Percentiles rank a stretch among this genome's conserved stretches.
These are phyloP conservation scores for Acanthamoeba castellanii DNA, from an alignment of 208 protist genomes.

Conservation along the genomic window DNA sequence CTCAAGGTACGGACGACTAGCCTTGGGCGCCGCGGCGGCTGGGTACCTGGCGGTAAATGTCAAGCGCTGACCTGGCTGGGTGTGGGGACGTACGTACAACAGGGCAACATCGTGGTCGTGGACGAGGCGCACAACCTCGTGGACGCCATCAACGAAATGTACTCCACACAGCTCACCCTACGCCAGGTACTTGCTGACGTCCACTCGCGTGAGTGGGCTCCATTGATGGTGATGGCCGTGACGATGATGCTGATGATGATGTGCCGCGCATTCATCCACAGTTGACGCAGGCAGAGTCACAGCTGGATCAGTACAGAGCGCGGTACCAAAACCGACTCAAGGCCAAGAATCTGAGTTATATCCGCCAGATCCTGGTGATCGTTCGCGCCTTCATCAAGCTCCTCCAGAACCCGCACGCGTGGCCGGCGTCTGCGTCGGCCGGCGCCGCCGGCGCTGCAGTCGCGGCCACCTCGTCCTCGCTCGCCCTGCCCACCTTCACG, in stretches of 20 bases:
- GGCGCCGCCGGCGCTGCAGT: not conserved
- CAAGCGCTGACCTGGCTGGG: too few species aligned
- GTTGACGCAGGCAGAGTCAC: slow-evolving; percentile 74
- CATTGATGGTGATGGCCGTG: too few species aligned
- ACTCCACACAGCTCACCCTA: slow-evolving; percentile 86
- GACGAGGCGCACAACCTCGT: slow-evolving; percentile 97
- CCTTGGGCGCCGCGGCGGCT: too few species aligned
- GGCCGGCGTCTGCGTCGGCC: not conserved
- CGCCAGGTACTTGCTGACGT: slow-evolving; percentile 74
- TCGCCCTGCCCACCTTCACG: not conserved
- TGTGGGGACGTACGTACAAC: too few species aligned
- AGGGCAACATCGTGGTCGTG: slow-evolving; percentile 92
- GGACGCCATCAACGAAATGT: slow-evolving; percentile 93
- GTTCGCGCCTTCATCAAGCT: slow-evolving; percentile 78
- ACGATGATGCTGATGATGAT: too few species aligned
- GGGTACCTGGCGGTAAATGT: too few species aligned
- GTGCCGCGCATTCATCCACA: slow-evolving; percentile 61
- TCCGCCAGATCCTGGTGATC: slow-evolving; percentile 92
- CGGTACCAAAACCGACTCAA: slow-evolving; percentile 92
- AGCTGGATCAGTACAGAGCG: slow-evolving; percentile 89
- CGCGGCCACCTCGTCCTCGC: not conserved
- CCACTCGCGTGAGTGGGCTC: not conserved
- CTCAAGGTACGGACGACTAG: slow-evolving; percentile 76
- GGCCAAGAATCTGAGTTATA: slow-evolving; percentile 92
- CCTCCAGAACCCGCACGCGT: slow-evolving; percentile 36